Evolutionary conservation across 2,329 filamentous ascomycete species (phyloP), one percentile per base, ranked within the genome.

Genomic region (Aspergillus tanneri): DNA sequence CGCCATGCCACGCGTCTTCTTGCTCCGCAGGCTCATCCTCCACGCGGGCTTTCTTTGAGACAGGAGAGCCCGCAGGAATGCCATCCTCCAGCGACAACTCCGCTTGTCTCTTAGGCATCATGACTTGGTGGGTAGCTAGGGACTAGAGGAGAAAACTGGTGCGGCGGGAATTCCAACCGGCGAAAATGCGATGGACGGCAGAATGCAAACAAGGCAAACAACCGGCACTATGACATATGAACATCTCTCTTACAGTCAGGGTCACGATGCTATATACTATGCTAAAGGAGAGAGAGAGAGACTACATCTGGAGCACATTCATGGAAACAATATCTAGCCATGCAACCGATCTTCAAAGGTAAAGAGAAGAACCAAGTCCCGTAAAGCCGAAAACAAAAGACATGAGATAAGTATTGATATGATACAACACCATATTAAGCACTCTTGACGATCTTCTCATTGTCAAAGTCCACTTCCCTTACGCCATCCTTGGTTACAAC

Each of bases 401-500:
- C 52, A 52, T 27, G 19, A 55, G 50, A n/a, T 42, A 48, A 52
- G 54, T 49, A 53, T 60, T 61, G 59, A 52, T 63, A 64, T 65
- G 58, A 60, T 62, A 66, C 59, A 65, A 50, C 54, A 58, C 62
- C 59, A 50, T 55, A 63, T 69, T 71, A 77, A 65, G 74, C 73
- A 66, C 70, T 69, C 47, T 67, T 63, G 49, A 75, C 72, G 54
- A 73, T 67, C 71, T 84, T 85, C 74, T 87, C 85, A 67, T 96
- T 89, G 68, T 92, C 87, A 69, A 90, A 95, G 56, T 89, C 83
- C 63, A 95, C 81, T 62, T 93, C 89, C 60, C 82, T 77, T 54
- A 99, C 86, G 9, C 95, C 93, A 61, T 97, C 90, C 76, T 95
- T 95, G 54, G 90, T 96, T 64, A 99, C 84, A 27, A 90, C 87